These are phyloP conservation scores for Cylindricascospora bacillispora DNA, from an alignment of 1,139 yeast genomes.

Conservation along the genomic window DNA sequence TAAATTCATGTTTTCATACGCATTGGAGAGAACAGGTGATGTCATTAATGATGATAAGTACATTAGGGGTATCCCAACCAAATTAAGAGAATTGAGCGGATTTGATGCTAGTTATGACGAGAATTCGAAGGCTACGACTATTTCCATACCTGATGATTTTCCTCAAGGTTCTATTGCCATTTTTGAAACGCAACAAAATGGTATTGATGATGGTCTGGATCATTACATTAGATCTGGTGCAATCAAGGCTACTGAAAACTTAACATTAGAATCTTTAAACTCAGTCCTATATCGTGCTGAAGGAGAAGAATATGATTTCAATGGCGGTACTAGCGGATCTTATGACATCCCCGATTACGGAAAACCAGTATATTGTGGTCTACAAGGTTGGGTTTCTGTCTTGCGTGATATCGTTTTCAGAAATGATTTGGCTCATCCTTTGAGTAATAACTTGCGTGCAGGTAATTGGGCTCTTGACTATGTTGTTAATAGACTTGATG, in stretches of 20 bases:
- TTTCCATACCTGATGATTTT: slow-evolving; percentile 47
- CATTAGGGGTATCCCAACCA: slow-evolving; percentile 53
- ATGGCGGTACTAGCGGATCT: slow-evolving; percentile 57
- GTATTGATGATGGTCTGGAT: slow-evolving; percentile 52
- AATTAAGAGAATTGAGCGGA: slow-evolving; percentile 39
- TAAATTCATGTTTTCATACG: slow-evolving; percentile 45
- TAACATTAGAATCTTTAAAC: slow-evolving; percentile 61
- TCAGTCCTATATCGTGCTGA: slow-evolving; percentile 67
- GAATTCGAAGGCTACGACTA: slow-evolving; percentile 33
- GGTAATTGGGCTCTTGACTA: slow-evolving; percentile 90
- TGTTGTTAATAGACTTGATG: slow-evolving; percentile 47
- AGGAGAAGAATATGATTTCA: slow-evolving; percentile 75
- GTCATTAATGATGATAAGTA: slow-evolving; percentile 28
- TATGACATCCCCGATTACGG: slow-evolving; percentile 70
- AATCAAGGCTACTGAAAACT: slow-evolving; percentile 48
- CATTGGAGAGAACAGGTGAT: slow-evolving; percentile 44
- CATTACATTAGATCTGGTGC: slow-evolving; percentile 61
- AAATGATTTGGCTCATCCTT: slow-evolving; percentile 74
- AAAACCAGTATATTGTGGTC: slow-evolving; percentile 67
- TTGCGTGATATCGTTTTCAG: slow-evolving; percentile 47
- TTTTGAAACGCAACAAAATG: slow-evolving; percentile 47
- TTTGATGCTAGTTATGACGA: slow-evolving; percentile 37
- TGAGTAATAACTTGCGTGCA: slow-evolving; percentile 65
- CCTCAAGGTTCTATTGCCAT: slow-evolving; percentile 89
- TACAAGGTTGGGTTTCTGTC: slow-evolving; percentile 83